phyloP scores from a whole-genome alignment of 2,329 filamentous ascomycete genomes.

The Hirsutella minnesotensis region DNA sequence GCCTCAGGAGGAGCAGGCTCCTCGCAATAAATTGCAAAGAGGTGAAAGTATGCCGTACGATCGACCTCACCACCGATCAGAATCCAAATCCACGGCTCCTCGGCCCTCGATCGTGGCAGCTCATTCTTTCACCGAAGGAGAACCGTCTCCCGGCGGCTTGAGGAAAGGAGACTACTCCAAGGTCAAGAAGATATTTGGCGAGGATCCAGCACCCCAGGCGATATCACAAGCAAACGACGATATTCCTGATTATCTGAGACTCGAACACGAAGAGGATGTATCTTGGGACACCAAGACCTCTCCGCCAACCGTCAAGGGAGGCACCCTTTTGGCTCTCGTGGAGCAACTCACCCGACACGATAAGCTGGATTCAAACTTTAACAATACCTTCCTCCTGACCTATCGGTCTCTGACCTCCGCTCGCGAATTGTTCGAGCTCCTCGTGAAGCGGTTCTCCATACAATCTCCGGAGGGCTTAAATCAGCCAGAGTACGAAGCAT shows the following conservation, averaged over 20 bases:
- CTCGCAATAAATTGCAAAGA: constrained; percentile 40
- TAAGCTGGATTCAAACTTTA: constrained; percentile 88
- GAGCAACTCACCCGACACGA: constrained; percentile 95
- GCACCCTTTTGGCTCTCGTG: constrained; percentile 77
- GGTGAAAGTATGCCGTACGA: constrained; percentile 46
- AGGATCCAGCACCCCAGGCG: constrained; percentile 43
- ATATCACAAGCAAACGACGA: constrained; percentile 52
- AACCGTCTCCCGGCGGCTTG: constrained; percentile 36
- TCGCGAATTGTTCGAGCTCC: constrained; percentile 79
- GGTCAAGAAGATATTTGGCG: constrained; percentile 54
- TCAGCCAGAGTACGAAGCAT: constrained; percentile 66
- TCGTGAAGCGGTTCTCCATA: constrained; percentile 84
- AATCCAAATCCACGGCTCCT: constrained; percentile 34
- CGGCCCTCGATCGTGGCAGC: constrained; percentile 39
- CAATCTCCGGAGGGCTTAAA: constrained; percentile 78
- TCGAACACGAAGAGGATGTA: constrained; percentile 82
- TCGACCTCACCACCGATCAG: constrained; percentile 41
- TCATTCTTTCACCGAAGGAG: constrained; percentile 55
- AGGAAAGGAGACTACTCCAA: constrained; percentile 52
- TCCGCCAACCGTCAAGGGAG: constrained; percentile 70
- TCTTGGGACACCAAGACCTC: constrained; percentile 78
- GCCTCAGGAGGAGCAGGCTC: constrained; percentile 31
- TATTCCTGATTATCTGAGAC: constrained; percentile 67
- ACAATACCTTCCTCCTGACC: constrained; percentile 93
- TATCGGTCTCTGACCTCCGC: constrained; percentile 92